Evolutionary conservation across 257 asterid species (phyloP).

Genomic region (Phtheirospermum japonicum): DNA sequence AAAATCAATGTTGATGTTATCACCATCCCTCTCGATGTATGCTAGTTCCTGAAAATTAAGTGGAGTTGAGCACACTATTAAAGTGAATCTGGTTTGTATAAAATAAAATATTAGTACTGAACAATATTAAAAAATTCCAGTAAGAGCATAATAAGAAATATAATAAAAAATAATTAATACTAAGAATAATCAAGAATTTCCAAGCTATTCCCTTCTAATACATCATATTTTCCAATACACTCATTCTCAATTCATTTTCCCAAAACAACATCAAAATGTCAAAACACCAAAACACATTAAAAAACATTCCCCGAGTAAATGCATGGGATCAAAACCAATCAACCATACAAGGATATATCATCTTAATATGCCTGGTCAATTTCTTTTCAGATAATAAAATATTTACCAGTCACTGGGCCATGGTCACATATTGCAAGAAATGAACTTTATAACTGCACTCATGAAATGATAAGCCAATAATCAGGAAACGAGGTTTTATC

Average conservation of each 20-base stretch:
- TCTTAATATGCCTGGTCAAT: background rate
- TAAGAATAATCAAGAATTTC: too few species aligned
- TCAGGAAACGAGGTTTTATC: background rate
- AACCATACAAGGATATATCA: background rate
- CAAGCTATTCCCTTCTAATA: background rate
- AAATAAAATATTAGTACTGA: too few species aligned
- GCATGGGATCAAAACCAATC: background rate
- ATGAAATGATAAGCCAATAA: background rate
- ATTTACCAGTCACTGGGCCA: too few species aligned
- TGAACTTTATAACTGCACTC: background rate
- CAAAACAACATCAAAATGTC: background rate
- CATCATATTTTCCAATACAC: too few species aligned
- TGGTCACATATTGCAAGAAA: background rate
- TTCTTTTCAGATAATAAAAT: too few species aligned
- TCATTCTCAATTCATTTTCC: background rate
- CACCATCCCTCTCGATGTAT: conserved; percentile 35
- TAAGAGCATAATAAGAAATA: too few species aligned
- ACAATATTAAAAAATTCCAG: too few species aligned
- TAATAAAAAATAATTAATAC: too few species aligned
- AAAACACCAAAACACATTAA: background rate
- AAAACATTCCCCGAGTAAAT: background rate
- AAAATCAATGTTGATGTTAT: conserved; percentile 33
- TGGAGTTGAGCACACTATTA: background rate
- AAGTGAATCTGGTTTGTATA: background rate
- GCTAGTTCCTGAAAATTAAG: conserved; percentile 45